Conservation (phyloP, 2,329 filamentous ascomycete species). For the Diaporthe destruens region DNA sequence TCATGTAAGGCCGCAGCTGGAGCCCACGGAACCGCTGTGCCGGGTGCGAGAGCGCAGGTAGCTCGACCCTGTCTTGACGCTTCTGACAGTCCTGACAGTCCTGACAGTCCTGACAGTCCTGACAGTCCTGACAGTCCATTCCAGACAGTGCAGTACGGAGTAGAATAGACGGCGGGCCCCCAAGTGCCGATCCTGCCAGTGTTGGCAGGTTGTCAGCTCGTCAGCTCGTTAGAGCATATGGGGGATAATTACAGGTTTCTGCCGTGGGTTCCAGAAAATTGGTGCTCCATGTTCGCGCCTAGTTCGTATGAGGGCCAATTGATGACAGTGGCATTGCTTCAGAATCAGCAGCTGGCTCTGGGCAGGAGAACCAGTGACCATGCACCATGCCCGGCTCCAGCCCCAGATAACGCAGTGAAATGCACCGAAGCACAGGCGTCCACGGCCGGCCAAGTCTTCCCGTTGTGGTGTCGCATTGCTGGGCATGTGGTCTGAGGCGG, state of each 20-base stretch:
- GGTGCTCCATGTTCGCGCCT: slow-evolving; percentile 15
- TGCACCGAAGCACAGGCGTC: slow-evolving; percentile 2
- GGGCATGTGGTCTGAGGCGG: neutral
- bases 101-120: too few species aligned
- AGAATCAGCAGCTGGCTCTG: slow-evolving; percentile 28
- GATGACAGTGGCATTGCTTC: slow-evolving; percentile 30
- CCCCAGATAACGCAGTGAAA: neutral
- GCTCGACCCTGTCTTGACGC: neutral
- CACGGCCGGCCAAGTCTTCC: slow-evolving; percentile 17
- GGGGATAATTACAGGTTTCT: slow-evolving; percentile 20
- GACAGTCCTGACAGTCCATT: too few species aligned
- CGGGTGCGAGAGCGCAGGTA: neutral
- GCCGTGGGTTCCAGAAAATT: slow-evolving; percentile 28
- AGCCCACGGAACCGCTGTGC: slow-evolving; percentile 19
- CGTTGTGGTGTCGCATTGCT: neutral
- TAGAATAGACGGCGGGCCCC: neutral
- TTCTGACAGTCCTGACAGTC: too few species aligned
- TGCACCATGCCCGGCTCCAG: slow-evolving; percentile 13
- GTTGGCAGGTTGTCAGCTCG: slow-evolving; percentile 9
- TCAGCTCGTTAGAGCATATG: neutral
- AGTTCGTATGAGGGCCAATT: slow-evolving; percentile 26
- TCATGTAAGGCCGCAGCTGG: slow-evolving; percentile 21
- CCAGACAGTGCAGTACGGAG: too few species aligned
- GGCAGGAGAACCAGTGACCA: slow-evolving; percentile 10
- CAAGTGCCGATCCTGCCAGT: slow-evolving; percentile 23